Percentiles rank a stretch among this genome's conserved stretches.
Evolutionary conservation across 2,329 filamentous ascomycete species (phyloP).

Genomic region (Stachybotrys echinatus): DNA sequence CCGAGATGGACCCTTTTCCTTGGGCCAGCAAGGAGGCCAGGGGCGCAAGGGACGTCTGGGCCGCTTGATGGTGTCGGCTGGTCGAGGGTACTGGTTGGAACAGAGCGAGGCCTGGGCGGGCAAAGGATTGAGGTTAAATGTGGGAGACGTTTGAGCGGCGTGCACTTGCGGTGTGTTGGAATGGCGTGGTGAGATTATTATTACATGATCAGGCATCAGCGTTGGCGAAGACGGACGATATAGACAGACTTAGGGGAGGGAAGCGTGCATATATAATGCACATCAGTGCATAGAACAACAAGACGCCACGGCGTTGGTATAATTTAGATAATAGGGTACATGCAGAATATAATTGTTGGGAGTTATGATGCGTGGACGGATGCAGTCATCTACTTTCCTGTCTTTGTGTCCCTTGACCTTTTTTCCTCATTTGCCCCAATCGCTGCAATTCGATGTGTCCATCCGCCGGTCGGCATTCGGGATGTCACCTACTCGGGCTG

Average conservation of each 20-base stretch:
- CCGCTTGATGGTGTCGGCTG: conserved; percentile 70
- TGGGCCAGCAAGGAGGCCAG: conserved; percentile 65
- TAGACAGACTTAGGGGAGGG: no score
- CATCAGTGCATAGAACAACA: no score
- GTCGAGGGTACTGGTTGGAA: conserved; percentile 77
- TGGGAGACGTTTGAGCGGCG: conserved; percentile 10
- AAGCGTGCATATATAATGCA: no score
- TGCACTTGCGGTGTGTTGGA: background rate
- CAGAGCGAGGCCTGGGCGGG: conserved; percentile 63
- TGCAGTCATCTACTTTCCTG: no score
- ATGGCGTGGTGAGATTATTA: background rate
- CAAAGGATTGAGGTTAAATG: conserved; percentile 43
- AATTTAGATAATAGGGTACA: no score
- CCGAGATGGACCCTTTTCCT: conserved; percentile 62
- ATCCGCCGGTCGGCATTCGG: background rate
- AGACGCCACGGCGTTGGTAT: no score
- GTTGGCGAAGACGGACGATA: background rate
- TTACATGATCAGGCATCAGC: background rate
- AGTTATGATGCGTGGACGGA: no score
- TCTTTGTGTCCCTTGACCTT: no score
- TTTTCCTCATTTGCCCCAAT: no score
- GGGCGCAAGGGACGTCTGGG: conserved; percentile 77
- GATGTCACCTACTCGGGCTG: background rate
- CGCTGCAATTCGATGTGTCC: background rate
- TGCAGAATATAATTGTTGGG: no score